Base-by-base conservation (phyloP, 2,329 filamentous ascomycete species). In the Fusarium sp. region DNA sequence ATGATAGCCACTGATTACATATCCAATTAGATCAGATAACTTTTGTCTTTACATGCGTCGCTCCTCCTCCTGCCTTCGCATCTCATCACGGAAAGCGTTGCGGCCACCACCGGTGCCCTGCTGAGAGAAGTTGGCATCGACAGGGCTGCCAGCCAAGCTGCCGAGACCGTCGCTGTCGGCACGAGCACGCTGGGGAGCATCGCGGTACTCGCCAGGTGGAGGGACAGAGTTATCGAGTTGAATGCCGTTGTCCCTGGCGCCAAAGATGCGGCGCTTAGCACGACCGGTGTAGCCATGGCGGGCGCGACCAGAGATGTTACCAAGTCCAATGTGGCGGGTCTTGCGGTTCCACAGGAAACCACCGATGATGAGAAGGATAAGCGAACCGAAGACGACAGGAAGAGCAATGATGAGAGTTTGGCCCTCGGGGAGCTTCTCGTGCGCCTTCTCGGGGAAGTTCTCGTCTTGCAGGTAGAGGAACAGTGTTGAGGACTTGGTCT, bases 281-380 rank as follows among this genome's bases (percentile, higher is more conserved):
- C 82, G 78, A 62, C 84, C 83, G 14, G 75, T 78, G 76, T 86
- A 86, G 43, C 85, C 83, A 67, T 81, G 74, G 32, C 81, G 77
- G 44, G 71, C 70, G 53, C 85, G 82, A 71, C 83, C 80, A 82
- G 88, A 85, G 78, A 88, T 79, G 73, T 84, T 86, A 56, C 84
- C 86, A 49, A 89, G 74, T 7, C 79, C 78, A 64, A 89, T 86
- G 64, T 76, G 76, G 59, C 87, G 83, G n/a, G 81, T 78, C 73
- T 84, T 82, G 58, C 83, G 81, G 78, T 88, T 87, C 82, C 83
- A 88, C 82, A 90, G 57, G 80, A 85, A 83, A 78, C 89, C 76
- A 78, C 90, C 82, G 79, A 90, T 45, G 72, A 88, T 63, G 68
- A 86, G 79, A 51, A 88, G 64, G 44, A 80, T 50, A 57, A 87